A percentile compares a stretch with the other conserved stretches of the same genome.
These are phyloP conservation scores for Galerina sulciceps DNA, from an alignment of 768 basidiomycete species.

Conservation along the genomic window DNA sequence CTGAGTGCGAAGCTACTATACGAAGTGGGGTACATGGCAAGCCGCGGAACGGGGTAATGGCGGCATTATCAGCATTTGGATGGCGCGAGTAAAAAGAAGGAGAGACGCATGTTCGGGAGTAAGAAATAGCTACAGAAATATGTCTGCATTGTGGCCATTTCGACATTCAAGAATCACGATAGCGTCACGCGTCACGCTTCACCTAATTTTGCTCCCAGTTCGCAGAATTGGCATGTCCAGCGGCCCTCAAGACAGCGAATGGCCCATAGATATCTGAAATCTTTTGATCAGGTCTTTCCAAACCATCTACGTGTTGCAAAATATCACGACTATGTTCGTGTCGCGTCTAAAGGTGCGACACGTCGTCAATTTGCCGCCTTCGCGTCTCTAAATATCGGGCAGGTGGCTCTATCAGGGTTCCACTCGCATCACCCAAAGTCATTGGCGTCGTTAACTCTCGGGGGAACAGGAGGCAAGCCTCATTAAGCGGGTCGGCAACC, in stretches of 20 bases:
- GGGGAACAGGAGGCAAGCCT: conserved; percentile 68
- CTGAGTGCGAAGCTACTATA: too few relatives aligned
- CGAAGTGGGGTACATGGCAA: too few relatives aligned
- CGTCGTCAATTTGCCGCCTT: not conserved
- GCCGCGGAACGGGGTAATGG: too few relatives aligned
- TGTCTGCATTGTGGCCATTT: too few relatives aligned
- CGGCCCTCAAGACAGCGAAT: conserved; percentile 21
- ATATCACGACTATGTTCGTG: conserved; percentile 80
- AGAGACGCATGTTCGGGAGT: too few relatives aligned
- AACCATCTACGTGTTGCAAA: conserved; percentile 23
- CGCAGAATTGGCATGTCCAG: conserved; percentile 19
- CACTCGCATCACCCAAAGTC: conserved; percentile 75
- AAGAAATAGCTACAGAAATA: too few relatives aligned
- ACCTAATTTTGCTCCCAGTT: not conserved
- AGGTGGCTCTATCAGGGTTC: conserved; percentile 72
- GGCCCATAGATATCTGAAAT: conserved; percentile 26
- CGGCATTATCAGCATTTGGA: too few relatives aligned
- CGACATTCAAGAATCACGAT: not conserved
- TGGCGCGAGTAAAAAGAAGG: too few relatives aligned
- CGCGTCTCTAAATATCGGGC: conserved; percentile 13
- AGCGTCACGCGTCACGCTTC: too few relatives aligned
- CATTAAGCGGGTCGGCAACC: not conserved
- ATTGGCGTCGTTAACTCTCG: conserved; percentile 78
- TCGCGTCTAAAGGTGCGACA: conserved; percentile 37
- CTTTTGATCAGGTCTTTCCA: conserved; percentile 10